These are phyloP conservation scores for Anastatica hierochuntica DNA, from an alignment of 345 rosid species.

Conservation along the genomic window DNA sequence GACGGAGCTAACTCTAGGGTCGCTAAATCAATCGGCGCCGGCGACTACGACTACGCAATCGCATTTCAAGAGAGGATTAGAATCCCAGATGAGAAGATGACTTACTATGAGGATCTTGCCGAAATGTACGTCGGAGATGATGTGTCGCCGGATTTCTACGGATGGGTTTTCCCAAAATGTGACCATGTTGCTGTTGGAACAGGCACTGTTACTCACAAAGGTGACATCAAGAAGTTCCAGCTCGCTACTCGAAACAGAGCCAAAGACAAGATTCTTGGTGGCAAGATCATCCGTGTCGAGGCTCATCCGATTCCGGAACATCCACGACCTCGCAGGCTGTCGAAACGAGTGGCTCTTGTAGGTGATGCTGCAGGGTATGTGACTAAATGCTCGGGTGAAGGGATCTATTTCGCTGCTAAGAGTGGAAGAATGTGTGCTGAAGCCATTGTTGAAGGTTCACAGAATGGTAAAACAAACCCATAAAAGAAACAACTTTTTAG, in stretches of 20 bases:
- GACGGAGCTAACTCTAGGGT: constrained; percentile 95
- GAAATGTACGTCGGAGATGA: constrained; percentile 97
- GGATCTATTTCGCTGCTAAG: constrained; percentile 88
- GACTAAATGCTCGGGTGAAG: constrained; percentile 86
- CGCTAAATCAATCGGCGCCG: constrained; percentile 81
- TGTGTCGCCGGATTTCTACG: constrained; percentile 90
- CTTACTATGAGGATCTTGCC: constrained; percentile 73
- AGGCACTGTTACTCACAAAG: constrained; percentile 89
- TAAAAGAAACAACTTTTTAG: not conserved
- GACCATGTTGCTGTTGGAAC: constrained; percentile 97
- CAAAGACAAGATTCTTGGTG: constrained; percentile 78
- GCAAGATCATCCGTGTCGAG: constrained; percentile 82
- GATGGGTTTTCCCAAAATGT: constrained; percentile 94
- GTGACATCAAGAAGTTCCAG: constrained; percentile 90
- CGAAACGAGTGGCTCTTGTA: constrained; percentile 64
- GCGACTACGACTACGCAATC: constrained; percentile 94
- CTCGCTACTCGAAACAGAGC: constrained; percentile 78
- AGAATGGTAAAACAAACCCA: constrained; percentile 27
- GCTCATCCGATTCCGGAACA: constrained; percentile 92
- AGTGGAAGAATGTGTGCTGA: constrained; percentile 96
- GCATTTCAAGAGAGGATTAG: constrained; percentile 92
- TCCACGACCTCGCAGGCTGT: constrained; percentile 67
- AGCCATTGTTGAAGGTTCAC: constrained; percentile 82
- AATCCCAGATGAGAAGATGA: constrained; percentile 81
- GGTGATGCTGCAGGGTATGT: constrained; percentile 95